Evolutionary conservation across 73 alveolate genomes (phyloP).

Genomic region (Uronychia binucleata): DNA sequence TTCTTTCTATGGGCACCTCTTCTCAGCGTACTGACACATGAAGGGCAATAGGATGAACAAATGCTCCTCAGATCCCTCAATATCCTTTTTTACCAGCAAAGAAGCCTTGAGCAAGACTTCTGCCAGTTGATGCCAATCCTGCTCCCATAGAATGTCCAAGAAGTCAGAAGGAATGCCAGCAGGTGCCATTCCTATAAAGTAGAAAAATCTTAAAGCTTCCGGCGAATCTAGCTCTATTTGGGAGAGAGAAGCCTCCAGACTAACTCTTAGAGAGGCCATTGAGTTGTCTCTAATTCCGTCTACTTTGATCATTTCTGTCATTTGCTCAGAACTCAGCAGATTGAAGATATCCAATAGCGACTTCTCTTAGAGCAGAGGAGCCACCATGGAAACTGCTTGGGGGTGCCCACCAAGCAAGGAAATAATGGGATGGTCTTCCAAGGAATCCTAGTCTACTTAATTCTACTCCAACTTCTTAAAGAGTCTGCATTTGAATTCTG

Average conservation of each 20-base stretch:
- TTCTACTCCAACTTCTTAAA: too few species aligned
- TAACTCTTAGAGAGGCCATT: conserved; percentile 40
- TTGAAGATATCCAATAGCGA: conserved; percentile 28
- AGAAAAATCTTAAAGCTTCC: conserved; percentile 40
- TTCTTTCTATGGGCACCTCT: not conserved
- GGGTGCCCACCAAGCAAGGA: conserved; percentile 66
- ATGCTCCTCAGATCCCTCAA: not conserved
- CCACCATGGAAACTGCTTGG: conserved; percentile 66
- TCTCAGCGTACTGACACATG: conserved; percentile 50
- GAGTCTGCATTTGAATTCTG: not conserved
- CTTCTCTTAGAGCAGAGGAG: conserved; percentile 49
- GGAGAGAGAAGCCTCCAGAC: conserved; percentile 38
- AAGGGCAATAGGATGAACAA: conserved; percentile 25
- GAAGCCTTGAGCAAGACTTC: conserved; percentile 44
- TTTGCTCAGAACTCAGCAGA: conserved; percentile 29
- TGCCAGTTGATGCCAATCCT: conserved; percentile 12
- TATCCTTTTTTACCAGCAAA: conserved; percentile 1
- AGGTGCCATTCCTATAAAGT: conserved; percentile 47
- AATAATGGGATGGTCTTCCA: conserved; percentile 27
- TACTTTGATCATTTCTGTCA: conserved; percentile 31
- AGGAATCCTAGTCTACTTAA: not conserved
- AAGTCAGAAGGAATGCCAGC: conserved; percentile 34
- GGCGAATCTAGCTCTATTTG: conserved; percentile 21
- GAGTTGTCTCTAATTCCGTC: conserved; percentile 18
- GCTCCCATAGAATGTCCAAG: conserved; percentile 47